Evolutionary conservation across 2,329 filamentous ascomycete genomes (phyloP).

Genomic region (Cryphonectria japonica): DNA sequence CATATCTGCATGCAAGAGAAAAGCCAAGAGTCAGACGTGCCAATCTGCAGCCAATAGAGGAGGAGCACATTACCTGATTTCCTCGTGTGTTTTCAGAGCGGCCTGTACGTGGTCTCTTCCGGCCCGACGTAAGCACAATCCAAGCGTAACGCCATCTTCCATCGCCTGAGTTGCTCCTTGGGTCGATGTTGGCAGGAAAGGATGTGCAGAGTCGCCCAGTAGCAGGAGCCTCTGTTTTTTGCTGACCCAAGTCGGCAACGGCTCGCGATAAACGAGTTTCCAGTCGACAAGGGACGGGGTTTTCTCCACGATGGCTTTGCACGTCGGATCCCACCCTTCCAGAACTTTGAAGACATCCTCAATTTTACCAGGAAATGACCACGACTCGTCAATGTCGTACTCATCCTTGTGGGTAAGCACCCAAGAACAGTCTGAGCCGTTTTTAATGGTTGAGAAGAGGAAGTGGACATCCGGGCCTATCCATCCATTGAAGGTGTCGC

Average conservation of each 20-base stretch:
- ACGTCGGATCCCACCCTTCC: conserved; percentile 55
- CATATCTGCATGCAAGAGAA: conserved; percentile 38
- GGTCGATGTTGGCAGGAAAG: conserved; percentile 52
- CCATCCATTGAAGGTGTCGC: conserved; percentile 64
- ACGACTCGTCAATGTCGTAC: conserved; percentile 59
- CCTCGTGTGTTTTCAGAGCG: conserved; percentile 48
- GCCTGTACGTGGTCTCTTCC: conserved; percentile 44
- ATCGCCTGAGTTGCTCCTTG: conserved; percentile 56
- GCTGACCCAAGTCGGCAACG: conserved; percentile 54
- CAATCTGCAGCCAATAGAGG: too few species aligned
- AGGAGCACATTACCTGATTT: conserved; percentile 40
- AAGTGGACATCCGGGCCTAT: conserved; percentile 61
- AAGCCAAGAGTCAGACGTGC: not conserved
- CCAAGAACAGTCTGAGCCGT: conserved; percentile 60
- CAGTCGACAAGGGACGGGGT: conserved; percentile 52
- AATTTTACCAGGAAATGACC: conserved; percentile 56
- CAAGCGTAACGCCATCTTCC: conserved; percentile 54
- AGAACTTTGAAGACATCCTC: conserved; percentile 55
- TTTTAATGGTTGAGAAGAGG: conserved; percentile 60
- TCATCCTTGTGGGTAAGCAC: conserved; percentile 60
- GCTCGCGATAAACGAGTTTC: conserved; percentile 55
- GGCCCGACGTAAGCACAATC: conserved; percentile 46
- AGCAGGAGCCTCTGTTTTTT: conserved; percentile 47
- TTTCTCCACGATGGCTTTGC: conserved; percentile 52
- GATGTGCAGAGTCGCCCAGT: conserved; percentile 55